Percentiles rank a stretch among this genome's conserved stretches.
Evolutionary conservation across 1,139 yeast species (phyloP).

Genomic region (Kodamaea sp.): DNA sequence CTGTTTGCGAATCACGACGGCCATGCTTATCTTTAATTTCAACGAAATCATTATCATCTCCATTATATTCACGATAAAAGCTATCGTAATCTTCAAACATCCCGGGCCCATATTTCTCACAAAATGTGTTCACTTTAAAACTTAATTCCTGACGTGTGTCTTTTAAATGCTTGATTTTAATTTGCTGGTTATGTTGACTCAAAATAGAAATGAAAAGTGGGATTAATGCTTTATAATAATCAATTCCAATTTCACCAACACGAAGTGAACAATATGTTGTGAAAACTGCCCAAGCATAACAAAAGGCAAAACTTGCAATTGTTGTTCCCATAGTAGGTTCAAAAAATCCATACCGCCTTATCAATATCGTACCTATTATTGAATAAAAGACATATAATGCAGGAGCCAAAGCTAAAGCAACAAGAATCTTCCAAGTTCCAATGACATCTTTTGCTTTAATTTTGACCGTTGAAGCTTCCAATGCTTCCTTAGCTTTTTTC

Average conservation of each 20-base stretch:
- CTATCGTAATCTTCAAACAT: conserved; percentile 62
- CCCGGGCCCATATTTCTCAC: conserved; percentile 72
- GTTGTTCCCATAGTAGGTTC: too few species aligned
- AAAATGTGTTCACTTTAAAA: conserved; percentile 58
- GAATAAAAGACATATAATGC: conserved; percentile 41
- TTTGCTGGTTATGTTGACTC: conserved; percentile 38
- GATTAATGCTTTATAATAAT: conserved; percentile 36
- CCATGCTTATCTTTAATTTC: conserved; percentile 2
- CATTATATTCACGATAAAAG: conserved; percentile 30
- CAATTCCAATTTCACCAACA: conserved; percentile 42
- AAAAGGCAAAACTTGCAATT: background rate
- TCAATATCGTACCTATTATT: conserved; percentile 32
- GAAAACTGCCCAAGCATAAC: conserved; percentile 37
- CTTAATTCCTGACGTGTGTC: conserved; percentile 52
- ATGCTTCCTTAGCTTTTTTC: conserved; percentile 70
- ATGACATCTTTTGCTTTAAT: conserved; percentile 83
- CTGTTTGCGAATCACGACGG: background rate
- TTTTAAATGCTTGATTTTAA: conserved; percentile 51
- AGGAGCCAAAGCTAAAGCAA: conserved; percentile 45
- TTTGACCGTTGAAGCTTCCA: conserved; percentile 86
- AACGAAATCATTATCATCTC: conserved; percentile 9
- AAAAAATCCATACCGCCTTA: conserved; percentile 17
- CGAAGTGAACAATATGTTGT: conserved; percentile 43
- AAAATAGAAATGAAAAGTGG: conserved; percentile 37
- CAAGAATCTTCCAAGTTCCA: conserved; percentile 38